Evolutionary conservation across 2,329 filamentous ascomycete species (phyloP).

Genomic region (Xylaria sp.): DNA sequence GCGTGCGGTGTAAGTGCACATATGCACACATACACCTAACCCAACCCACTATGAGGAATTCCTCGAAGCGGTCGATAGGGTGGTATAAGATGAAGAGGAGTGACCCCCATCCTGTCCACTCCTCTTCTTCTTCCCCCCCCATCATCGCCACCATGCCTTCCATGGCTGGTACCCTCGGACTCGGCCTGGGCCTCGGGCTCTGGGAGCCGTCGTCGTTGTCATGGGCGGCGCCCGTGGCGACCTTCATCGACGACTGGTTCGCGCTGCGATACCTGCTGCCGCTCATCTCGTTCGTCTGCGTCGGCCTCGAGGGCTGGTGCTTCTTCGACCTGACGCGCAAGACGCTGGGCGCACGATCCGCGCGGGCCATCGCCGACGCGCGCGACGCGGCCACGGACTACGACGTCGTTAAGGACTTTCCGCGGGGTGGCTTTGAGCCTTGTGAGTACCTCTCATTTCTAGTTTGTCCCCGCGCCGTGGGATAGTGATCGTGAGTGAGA

Average conservation of each 20-base stretch:
- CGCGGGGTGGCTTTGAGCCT: slow-evolving; percentile 30
- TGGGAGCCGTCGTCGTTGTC: slow-evolving; percentile 17
- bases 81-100: slow-evolving; percentile 13
- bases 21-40: no score
- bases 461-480: background rate
- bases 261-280: slow-evolving; percentile 28
- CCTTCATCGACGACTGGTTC: slow-evolving; percentile 27
- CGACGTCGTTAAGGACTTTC: slow-evolving; percentile 31
- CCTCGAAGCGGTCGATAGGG: no score
- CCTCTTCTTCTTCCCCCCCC: background rate
- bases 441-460: slow-evolving; percentile 9
- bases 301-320: slow-evolving; percentile 31
- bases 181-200: slow-evolving; percentile 8
- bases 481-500: background rate
- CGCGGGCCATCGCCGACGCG: slow-evolving; percentile 27
- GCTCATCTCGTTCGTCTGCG: slow-evolving; percentile 33
- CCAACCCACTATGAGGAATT: no score
- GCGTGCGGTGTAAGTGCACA: background rate
- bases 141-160: slow-evolving; percentile 27
- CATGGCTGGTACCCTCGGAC: slow-evolving; percentile 29
- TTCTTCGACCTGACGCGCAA: slow-evolving; percentile 33
- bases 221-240: slow-evolving; percentile 16
- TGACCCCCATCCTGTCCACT: background rate
- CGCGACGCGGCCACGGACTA: slow-evolving; percentile 25
- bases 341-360: slow-evolving; percentile 29